phyloP scores from a whole-genome alignment of 1,284 basidiomycete genomes.

The Tilletia caries region DNA sequence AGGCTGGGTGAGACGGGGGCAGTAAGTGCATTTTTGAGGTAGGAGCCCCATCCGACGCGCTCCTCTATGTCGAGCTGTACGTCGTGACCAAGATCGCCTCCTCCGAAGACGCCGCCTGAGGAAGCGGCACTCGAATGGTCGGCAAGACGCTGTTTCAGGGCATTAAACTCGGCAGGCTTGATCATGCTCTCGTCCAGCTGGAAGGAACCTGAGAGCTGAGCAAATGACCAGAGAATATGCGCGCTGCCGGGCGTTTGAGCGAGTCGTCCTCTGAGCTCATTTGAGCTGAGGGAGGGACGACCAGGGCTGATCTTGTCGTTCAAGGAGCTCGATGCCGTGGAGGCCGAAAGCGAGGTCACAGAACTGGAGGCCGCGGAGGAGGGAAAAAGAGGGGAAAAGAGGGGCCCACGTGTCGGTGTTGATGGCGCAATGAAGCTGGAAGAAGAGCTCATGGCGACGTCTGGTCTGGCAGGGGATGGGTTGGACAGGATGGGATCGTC shows the following conservation, averaged over 20 bases:
- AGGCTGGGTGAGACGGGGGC: neutral
- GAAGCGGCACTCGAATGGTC: neutral
- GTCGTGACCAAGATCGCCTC: constrained; percentile 34
- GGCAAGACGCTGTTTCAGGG: constrained; percentile 44
- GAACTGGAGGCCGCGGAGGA: neutral
- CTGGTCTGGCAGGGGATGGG: too few relatives aligned
- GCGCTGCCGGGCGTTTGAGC: constrained; percentile 59
- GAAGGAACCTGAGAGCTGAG: constrained; percentile 71
- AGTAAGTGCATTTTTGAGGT: constrained; percentile 3
- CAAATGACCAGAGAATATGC: constrained; percentile 79
- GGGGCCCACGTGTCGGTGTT: too few relatives aligned
- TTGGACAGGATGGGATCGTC: too few relatives aligned
- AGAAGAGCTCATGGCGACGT: too few relatives aligned
- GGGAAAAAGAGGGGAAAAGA: neutral
- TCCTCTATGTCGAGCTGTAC: constrained; percentile 16
- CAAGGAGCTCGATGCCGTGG: neutral
- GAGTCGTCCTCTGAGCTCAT: neutral
- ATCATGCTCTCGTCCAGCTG: constrained; percentile 58
- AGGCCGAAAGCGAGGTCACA: neutral
- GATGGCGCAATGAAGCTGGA: too few relatives aligned
- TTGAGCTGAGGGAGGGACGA: neutral
- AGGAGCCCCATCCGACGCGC: constrained; percentile 8
- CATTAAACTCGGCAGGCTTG: constrained; percentile 55
- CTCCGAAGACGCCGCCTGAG: neutral
- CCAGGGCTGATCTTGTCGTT: neutral